Percentiles rank a stretch among this genome's conserved stretches.
phyloP scores from a whole-genome alignment of 805 yeast species.

The Kodamaea leandrae region DNA sequence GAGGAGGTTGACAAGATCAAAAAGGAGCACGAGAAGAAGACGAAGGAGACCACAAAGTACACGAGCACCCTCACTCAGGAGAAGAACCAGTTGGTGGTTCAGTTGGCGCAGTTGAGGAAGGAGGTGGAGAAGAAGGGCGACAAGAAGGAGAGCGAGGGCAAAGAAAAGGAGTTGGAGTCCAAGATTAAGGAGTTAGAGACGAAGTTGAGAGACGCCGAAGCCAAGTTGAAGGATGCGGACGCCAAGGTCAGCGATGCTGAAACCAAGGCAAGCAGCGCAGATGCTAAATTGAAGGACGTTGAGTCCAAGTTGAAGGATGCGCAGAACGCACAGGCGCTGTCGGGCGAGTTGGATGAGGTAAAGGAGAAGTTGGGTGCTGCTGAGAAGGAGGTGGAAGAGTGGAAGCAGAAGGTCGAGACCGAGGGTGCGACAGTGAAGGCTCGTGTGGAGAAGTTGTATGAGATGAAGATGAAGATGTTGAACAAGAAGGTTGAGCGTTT shows the following conservation, averaged over 20 bases:
- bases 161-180: constrained; percentile 12
- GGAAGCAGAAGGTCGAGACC: constrained; percentile 12
- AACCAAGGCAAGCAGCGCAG: constrained; percentile 9
- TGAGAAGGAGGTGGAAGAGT: neutral
- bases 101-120: constrained; percentile 27
- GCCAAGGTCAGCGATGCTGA: constrained; percentile 8
- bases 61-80: constrained; percentile 13
- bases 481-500: constrained; percentile 52
- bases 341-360: neutral
- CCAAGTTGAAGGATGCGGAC: neutral
- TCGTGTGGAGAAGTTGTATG: constrained; percentile 55
- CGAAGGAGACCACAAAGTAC: constrained; percentile 8
- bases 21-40: constrained; percentile 10
- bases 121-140: constrained; percentile 12
- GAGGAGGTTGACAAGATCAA: constrained; percentile 18
- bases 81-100: constrained; percentile 12
- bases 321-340: no score
- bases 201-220: neutral
- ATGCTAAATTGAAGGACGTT: neutral
- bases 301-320: neutral
- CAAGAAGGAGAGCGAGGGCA: constrained; percentile 3
- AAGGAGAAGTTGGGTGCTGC: neutral
- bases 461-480: constrained; percentile 55
- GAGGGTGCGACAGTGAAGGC: constrained; percentile 42
- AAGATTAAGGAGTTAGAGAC: constrained; percentile 10